Conservation (phyloP, 257 asterid species). For the Coffea eugenioides region DNA sequence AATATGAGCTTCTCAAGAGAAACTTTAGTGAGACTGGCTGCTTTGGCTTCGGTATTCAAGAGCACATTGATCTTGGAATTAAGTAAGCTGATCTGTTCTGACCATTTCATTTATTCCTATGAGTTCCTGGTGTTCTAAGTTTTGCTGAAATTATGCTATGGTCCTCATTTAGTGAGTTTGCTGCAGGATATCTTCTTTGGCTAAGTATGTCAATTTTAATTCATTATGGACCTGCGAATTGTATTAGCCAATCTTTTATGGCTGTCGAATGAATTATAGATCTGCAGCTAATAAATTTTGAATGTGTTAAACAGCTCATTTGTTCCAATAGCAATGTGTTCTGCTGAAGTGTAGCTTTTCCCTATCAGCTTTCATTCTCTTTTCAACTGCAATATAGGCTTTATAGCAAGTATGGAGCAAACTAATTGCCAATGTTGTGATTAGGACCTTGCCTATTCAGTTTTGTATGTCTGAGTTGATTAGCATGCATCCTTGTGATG, state of each 20-base stretch:
- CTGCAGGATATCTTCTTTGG: no score
- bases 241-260: background rate
- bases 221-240: background rate
- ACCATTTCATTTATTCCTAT: background rate
- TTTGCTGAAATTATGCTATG: background rate
- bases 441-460: background rate
- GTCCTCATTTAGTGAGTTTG: background rate
- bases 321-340: background rate
- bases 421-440: background rate
- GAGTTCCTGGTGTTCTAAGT: background rate
- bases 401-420: background rate
- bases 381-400: background rate
- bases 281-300: background rate
- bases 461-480: background rate
- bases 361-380: background rate
- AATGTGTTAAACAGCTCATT: background rate
- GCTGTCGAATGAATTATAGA: background rate
- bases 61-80: constrained; percentile 83
- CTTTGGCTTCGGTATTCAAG: constrained; percentile 81
- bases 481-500: background rate
- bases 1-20: constrained; percentile 58
- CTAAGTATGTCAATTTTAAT: background rate
- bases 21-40: constrained; percentile 77
- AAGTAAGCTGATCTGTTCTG: constrained; percentile 42
- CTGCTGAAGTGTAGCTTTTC: background rate